Evolutionary conservation across 2,329 filamentous ascomycete genomes (phyloP).

Genomic region (Xylariales sp.): DNA sequence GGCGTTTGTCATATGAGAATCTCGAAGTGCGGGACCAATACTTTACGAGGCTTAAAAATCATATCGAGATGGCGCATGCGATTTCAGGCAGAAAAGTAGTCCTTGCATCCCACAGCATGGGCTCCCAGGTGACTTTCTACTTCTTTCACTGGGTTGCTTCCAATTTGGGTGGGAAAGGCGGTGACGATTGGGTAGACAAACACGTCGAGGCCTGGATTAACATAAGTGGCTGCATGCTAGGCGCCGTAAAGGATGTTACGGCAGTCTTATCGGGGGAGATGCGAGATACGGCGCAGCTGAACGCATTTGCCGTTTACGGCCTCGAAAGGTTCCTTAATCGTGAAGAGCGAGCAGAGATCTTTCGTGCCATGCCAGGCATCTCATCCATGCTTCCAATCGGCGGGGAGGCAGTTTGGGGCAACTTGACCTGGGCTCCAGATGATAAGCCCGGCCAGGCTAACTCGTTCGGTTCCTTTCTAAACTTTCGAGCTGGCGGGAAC

Average conservation of each 20-base stretch:
- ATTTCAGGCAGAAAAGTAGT: constrained; percentile 83
- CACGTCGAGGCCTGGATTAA: constrained; percentile 98
- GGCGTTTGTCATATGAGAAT: constrained; percentile 90
- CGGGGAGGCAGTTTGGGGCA: constrained; percentile 95
- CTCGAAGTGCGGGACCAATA: constrained; percentile 93
- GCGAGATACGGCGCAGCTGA: constrained; percentile 97
- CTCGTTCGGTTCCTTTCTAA: constrained; percentile 84
- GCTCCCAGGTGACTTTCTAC: constrained; percentile 91
- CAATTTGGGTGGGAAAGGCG: constrained; percentile 81
- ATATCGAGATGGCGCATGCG: constrained; percentile 86
- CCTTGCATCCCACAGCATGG: constrained; percentile 95
- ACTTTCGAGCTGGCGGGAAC: constrained; percentile 78
- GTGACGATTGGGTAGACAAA: constrained; percentile 87
- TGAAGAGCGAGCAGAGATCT: constrained; percentile 90
- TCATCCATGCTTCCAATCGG: constrained; percentile 97
- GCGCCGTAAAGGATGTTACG: constrained; percentile 89
- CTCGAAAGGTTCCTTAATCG: constrained; percentile 94
- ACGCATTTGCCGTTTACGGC: constrained; percentile 95
- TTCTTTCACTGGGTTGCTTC: constrained; percentile 86
- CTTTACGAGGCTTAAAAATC: constrained; percentile 88
- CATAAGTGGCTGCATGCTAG: constrained; percentile 97
- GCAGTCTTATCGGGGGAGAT: constrained; percentile 96
- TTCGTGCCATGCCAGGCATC: constrained; percentile 96
- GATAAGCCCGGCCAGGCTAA: constrained; percentile 78
- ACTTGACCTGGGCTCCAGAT: constrained; percentile 86